phyloP scores from a whole-genome alignment of 1,284 basidiomycete species.

The Rhizoctonia solani region DNA sequence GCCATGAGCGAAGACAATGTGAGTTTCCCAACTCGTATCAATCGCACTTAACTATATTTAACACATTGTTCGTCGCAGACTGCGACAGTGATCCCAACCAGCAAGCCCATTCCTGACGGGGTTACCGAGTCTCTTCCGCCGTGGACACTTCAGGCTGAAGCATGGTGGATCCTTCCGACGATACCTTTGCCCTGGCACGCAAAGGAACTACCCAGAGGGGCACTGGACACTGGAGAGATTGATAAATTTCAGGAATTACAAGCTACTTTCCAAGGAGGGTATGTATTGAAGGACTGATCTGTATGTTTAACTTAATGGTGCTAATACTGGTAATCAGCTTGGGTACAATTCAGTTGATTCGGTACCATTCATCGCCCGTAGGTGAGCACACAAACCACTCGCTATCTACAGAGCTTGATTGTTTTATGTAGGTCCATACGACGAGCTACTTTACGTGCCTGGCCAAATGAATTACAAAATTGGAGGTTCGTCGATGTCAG shows the following conservation, averaged over 20 bases:
- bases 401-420: neutral
- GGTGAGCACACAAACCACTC: neutral
- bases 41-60: too few relatives aligned
- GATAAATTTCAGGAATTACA: neutral
- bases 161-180: slow-evolving; percentile 26
- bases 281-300: too few relatives aligned
- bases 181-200: slow-evolving; percentile 20
- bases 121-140: slow-evolving; percentile 6
- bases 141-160: slow-evolving; percentile 25
- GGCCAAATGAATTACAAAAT: slow-evolving; percentile 22
- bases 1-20: too few relatives aligned
- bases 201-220: slow-evolving; percentile 15
- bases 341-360: slow-evolving; percentile 19
- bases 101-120: neutral
- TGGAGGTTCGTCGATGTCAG: slow-evolving; percentile 13
- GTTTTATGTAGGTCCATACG: slow-evolving; percentile 29
- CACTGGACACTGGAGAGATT: slow-evolving; percentile 7
- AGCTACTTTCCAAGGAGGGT: slow-evolving; percentile 25
- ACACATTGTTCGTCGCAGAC: too few relatives aligned
- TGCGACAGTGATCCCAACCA: neutral
- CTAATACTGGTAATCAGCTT: too few relatives aligned
- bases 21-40: too few relatives aligned
- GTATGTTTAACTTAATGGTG: too few relatives aligned
- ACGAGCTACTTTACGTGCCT: slow-evolving; percentile 20
- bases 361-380: slow-evolving; percentile 12